These are phyloP conservation scores for Hymenoscyphus occultus DNA, from an alignment of 2,329 filamentous ascomycete genomes.

Conservation along the genomic window DNA sequence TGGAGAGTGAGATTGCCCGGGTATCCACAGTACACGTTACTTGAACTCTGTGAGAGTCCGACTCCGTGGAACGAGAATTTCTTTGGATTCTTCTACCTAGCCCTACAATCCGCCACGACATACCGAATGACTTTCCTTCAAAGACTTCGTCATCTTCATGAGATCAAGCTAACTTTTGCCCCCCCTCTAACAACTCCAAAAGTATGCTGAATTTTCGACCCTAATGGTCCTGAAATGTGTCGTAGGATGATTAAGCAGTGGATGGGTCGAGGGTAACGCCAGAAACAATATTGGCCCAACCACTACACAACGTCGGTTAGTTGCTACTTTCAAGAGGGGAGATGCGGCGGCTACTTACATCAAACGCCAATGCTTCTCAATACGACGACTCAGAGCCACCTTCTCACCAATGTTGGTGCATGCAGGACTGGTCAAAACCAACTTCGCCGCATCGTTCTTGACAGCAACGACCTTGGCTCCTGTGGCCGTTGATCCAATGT, in stretches of 20 bases:
- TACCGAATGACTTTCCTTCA: neutral
- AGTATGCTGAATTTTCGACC: slow-evolving; percentile 19
- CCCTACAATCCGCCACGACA: slow-evolving; percentile 3
- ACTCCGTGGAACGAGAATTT: neutral
- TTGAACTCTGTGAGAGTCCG: neutral
- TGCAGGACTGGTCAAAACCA: slow-evolving; percentile 86
- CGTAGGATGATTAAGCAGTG: slow-evolving; percentile 26
- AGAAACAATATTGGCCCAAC: slow-evolving; percentile 65
- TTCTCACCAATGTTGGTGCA: slow-evolving; percentile 98
- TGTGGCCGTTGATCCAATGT: slow-evolving; percentile 96
- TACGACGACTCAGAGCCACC: slow-evolving; percentile 92
- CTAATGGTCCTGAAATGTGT: slow-evolving; percentile 4
- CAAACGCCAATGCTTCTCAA: slow-evolving; percentile 98
- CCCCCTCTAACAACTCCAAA: slow-evolving; percentile 31
- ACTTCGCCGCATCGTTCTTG: slow-evolving; percentile 95
- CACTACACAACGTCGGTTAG: slow-evolving; percentile 37
- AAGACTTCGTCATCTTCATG: neutral
- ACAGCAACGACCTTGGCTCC: slow-evolving; percentile 97
- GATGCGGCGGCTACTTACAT: slow-evolving; percentile 44
- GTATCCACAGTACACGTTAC: neutral
- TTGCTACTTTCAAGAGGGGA: neutral
- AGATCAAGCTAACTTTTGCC: slow-evolving; percentile 28
- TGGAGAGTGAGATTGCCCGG: neutral
- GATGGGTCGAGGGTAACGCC: slow-evolving; percentile 37
- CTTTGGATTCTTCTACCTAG: slow-evolving; percentile 8